Conservation (phyloP, 495 filamentous ascomycete genomes). For the Beverwykella pulmonaria region DNA sequence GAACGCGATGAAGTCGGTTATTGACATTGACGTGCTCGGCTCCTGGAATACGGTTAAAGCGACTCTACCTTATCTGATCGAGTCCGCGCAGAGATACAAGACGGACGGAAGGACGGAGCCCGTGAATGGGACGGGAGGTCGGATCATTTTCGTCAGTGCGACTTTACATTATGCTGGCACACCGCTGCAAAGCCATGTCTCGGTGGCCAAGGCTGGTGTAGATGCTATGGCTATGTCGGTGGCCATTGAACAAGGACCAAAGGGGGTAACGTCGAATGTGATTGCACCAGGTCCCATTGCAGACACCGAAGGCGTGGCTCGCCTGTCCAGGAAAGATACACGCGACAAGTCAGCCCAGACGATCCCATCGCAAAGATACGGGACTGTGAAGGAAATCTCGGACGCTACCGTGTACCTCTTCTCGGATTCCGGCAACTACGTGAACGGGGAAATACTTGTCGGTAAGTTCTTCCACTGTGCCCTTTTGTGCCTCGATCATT, state of each 20-base stretch:
- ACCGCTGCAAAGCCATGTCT: conserved; percentile 82
- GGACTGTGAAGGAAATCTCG: conserved; percentile 84
- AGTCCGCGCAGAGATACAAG: conserved; percentile 66
- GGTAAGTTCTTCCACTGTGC: conserved; percentile 52
- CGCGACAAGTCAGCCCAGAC: conserved; percentile 42
- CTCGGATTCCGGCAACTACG: conserved; percentile 77
- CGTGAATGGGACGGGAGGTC: conserved; percentile 67
- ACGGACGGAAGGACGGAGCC: conserved; percentile 51
- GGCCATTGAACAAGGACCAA: conserved; percentile 84
- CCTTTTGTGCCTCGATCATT: background rate
- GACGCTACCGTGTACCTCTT: conserved; percentile 91
- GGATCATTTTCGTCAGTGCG: conserved; percentile 85
- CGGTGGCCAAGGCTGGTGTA: conserved; percentile 87
- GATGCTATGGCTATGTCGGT: conserved; percentile 76
- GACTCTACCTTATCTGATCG: conserved; percentile 73
- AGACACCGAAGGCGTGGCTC: conserved; percentile 59
- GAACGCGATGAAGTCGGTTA: conserved; percentile 93
- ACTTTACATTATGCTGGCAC: conserved; percentile 85
- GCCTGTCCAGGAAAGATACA: conserved; percentile 46
- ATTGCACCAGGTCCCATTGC: conserved; percentile 80
- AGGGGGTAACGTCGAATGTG: conserved; percentile 86
- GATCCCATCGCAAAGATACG: conserved; percentile 72
- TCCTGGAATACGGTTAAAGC: conserved; percentile 96
- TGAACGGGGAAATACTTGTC: conserved; percentile 76
- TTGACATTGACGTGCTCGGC: conserved; percentile 93